These are phyloP conservation scores for Talinum fruticosum DNA, from an alignment of 148 eudicot genomes.

Conservation along the genomic window DNA sequence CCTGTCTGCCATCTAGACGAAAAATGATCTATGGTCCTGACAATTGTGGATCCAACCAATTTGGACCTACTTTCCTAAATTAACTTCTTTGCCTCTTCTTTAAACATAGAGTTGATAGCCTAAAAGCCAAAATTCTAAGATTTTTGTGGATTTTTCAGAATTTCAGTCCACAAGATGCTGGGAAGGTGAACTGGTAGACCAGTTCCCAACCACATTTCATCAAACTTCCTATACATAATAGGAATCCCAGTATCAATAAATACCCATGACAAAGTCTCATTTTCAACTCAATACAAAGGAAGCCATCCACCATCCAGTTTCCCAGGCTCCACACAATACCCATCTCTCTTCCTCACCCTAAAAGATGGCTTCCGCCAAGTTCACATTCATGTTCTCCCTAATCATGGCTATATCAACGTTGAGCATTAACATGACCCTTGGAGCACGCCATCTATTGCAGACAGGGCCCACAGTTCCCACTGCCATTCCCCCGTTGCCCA, in stretches of 20 bases:
- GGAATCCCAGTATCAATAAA: neutral
- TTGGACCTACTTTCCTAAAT: neutral
- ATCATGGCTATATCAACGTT: neutral
- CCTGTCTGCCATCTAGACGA: neutral
- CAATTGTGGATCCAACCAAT: neutral
- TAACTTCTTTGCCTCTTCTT: neutral
- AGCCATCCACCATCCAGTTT: neutral
- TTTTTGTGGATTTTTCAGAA: too few relatives aligned
- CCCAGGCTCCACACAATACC: neutral
- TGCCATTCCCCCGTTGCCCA: neutral
- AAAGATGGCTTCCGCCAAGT: conserved; percentile 2
- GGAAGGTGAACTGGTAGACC: too few relatives aligned
- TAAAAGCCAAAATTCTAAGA: too few relatives aligned
- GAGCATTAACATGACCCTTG: neutral
- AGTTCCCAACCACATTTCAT: neutral
- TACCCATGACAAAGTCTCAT: neutral
- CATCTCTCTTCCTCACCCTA: neutral
- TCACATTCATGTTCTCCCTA: neutral
- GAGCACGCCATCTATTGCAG: neutral
- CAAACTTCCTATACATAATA: neutral
- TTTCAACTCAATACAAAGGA: neutral
- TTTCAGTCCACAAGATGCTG: too few relatives aligned
- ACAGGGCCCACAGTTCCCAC: conserved; percentile 5
- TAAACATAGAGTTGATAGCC: too few relatives aligned
- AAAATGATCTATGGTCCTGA: neutral